Conservation (phyloP, 768 basidiomycete species). For the Galerina marginata region DNA sequence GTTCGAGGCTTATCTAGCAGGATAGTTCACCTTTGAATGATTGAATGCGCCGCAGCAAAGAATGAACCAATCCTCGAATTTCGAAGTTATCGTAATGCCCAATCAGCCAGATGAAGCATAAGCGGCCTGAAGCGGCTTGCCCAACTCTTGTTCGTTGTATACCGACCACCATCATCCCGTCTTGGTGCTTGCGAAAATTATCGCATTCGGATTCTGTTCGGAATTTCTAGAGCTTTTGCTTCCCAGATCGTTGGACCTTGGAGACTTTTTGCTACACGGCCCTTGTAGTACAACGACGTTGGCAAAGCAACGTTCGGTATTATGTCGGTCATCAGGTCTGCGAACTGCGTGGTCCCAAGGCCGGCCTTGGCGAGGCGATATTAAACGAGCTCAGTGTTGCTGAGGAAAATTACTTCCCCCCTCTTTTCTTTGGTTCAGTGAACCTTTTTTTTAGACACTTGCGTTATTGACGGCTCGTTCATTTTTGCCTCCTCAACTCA, state of each 20-base stretch:
- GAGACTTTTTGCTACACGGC: slow-evolving; percentile 10
- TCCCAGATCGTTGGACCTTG: slow-evolving; percentile 5
- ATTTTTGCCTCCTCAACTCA: slow-evolving; percentile 33
- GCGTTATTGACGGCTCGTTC: slow-evolving; percentile 53
- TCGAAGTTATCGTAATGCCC: too few species aligned
- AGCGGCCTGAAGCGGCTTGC: background rate
- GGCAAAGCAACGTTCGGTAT: slow-evolving; percentile 30
- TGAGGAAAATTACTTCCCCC: slow-evolving; percentile 10
- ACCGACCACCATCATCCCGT: background rate
- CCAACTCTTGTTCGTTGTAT: background rate
- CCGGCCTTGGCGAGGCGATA: slow-evolving; percentile 3
- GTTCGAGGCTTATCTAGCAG: too few species aligned
- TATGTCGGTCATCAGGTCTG: slow-evolving; percentile 14
- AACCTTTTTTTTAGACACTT: slow-evolving; percentile 32
- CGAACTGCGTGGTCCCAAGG: background rate
- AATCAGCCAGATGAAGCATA: background rate
- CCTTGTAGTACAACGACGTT: slow-evolving; percentile 18
- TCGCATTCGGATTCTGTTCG: slow-evolving; percentile 8
- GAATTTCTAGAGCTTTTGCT: slow-evolving; percentile 10
- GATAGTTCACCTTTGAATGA: too few species aligned
- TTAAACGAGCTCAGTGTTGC: slow-evolving; percentile 17
- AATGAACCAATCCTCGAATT: background rate
- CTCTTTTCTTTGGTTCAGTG: slow-evolving; percentile 31
- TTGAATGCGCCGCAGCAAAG: too few species aligned
- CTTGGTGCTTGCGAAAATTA: background rate